These are phyloP conservation scores for Elaphomyces granulatus DNA, from an alignment of 495 filamentous ascomycete genomes.

Conservation along the genomic window DNA sequence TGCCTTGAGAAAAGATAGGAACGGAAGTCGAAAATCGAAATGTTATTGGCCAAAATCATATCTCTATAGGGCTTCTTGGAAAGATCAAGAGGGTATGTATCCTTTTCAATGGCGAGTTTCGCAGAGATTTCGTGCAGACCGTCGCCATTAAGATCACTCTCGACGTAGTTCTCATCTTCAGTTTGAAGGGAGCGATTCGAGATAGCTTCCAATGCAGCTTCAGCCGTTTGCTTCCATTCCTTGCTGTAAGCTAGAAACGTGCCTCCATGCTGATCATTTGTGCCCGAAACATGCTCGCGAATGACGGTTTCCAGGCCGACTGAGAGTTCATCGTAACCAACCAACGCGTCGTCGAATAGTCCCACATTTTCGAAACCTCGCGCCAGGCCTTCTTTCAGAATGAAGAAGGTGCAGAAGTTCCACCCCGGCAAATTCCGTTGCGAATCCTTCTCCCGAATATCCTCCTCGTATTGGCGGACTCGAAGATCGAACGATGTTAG, in stretches of 20 bases:
- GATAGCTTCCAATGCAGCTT: constrained; percentile 30
- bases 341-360: constrained; percentile 84
- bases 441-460: constrained; percentile 84
- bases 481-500: constrained; percentile 80
- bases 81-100: constrained; percentile 47
- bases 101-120: constrained; percentile 17
- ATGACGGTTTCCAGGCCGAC: constrained; percentile 72
- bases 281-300: constrained; percentile 49
- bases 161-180: constrained; percentile 7
- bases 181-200: constrained; percentile 1
- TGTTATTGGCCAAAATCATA: constrained; percentile 85
- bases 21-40: constrained; percentile 93
- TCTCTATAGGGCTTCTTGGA: constrained; percentile 76
- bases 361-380: constrained; percentile 93
- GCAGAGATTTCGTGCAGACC: too few relatives aligned
- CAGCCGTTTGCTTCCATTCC: constrained; percentile 46
- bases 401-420: constrained; percentile 99
- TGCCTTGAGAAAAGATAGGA: constrained; percentile 91
- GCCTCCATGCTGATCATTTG: constrained; percentile 44
- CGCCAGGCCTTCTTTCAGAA: constrained; percentile 88
- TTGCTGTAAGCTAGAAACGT: constrained; percentile 55
- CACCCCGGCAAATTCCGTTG: constrained; percentile 83
- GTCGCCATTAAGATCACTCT: neutral
- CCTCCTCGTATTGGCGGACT: constrained; percentile 90
- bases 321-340: constrained; percentile 83